Base-by-base conservation (phyloP, 306 rosid genomes). In the Lathyrus oleraceus region DNA sequence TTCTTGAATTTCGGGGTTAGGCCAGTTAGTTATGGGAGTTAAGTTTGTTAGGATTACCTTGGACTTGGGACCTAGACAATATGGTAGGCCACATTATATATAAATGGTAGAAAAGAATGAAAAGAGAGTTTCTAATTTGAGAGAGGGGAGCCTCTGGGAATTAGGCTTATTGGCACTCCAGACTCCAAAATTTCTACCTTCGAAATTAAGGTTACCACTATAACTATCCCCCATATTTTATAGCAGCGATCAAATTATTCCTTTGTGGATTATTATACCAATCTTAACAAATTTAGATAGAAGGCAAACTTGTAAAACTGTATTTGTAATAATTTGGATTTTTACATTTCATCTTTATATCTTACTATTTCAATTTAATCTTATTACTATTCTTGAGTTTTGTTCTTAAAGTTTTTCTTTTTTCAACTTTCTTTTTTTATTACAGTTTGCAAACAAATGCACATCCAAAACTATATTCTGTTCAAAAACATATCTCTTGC, bases 31-130 rank as follows among this genome's bases (percentile, higher is more conserved):
- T 11, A 6, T 20, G 38, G 49, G 53, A 64, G 53, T 39, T 62
- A 62, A 42, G 69, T 40, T 60, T 36, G 66, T 61, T 63, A 62
- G 35, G 51, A 64, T 42, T 21, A 64, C 38, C 53, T 64, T 10
- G 14, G 53, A 42, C 36, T 11, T 63, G 49, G 16, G 32, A 19
- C 36, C 16, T 63, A 42, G 17, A 63, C 30, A 40, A 30, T 62
- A 12, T 5, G 51, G 10, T 19, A 60, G 65, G 42, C 65, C 17
- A 30, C 15, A 27, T 30, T 56, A 16, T 56, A 56, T 53, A 53
- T 53, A 58, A 58, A 10, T n/a, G 15, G 2, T 30, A 30, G 13
- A 11, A 58, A 30, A 6, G 12, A 6, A 9, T 1, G 3, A 58
- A 14, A 32, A 21, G 25, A 3, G 44, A 32, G 3, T 16, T 15